Evolutionary conservation across 2,329 filamentous ascomycete genomes (phyloP), one percentile per base, ranked within the genome.

Genomic region (Fusarium sp.): DNA sequence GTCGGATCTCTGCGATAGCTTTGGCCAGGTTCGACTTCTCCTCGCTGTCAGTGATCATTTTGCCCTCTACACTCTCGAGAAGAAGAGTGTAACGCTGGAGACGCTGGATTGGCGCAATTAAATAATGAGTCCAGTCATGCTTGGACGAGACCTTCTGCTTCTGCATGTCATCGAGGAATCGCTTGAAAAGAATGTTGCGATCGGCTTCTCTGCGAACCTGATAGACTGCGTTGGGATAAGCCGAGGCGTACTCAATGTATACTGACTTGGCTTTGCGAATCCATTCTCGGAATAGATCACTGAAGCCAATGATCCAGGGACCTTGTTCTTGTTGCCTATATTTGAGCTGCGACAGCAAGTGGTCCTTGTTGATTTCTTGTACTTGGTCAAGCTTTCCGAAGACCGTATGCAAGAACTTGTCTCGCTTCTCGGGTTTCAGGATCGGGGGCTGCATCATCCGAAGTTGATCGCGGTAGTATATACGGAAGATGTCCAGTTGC

Each of bases 261-360:
- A 93, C 91, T 4, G 87, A 84, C 79, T 91, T 93, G 32, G 96
- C 96, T 80, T 98, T 98, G 68, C 96, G 89, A 67, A 98, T 97
- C 96, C 96, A 99, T 81, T 99, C 96, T 62, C 96, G 87, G 84
- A 99, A 98, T 51, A 99, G 93, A 76, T 98, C 96, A 77, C 94
- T 98, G 81, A 98, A 98, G 5, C 96, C 96, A 14, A 88, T 86
- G 62, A 99, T 91, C 90, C 94, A 99, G 0, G 96, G 96, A 0
- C 96, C 96, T 81, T 99, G 95, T 78, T 98, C 96, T 75, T 96
- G 92, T 79, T 99, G 96, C 27, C 96, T 90, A 78, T 98, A 99
- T 77, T 98, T 98, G 74, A 99, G 87, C 79, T 98, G 95, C 3
- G 95, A 92, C 25, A 99, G 83, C 21, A 99, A 87, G 78, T 96